These are phyloP conservation scores for Microbotryum saponariae DNA, from an alignment of 1,284 basidiomycete genomes.

Conservation along the genomic window DNA sequence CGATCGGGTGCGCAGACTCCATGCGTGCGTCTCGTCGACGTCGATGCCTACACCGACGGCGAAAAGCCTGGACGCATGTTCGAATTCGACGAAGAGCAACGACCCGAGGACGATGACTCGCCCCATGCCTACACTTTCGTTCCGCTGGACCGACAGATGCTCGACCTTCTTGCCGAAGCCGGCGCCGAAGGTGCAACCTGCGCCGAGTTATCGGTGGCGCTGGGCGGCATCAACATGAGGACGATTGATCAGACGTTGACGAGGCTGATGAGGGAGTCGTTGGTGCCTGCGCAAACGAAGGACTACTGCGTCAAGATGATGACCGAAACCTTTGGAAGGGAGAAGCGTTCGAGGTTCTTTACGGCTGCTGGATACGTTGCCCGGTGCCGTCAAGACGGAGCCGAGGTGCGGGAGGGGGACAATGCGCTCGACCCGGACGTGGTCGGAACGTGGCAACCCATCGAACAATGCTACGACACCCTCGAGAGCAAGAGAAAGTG, in stretches of 20 bases:
- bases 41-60: neutral
- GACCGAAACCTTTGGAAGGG: conserved; percentile 66
- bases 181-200: conserved; percentile 61
- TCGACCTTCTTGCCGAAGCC: conserved; percentile 58
- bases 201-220: conserved; percentile 55
- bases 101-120: conserved; percentile 9
- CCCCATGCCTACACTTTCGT: conserved; percentile 39
- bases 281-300: conserved; percentile 58
- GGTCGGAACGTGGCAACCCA: neutral
- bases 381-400: conserved; percentile 19
- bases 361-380: conserved; percentile 42
- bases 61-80: neutral
- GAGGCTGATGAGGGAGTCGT: conserved; percentile 53
- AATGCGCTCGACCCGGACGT: no score
- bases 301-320: conserved; percentile 60
- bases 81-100: conserved; percentile 2
- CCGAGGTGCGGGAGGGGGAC: neutral
- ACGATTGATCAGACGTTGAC: conserved; percentile 67
- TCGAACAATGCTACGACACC: conserved; percentile 1
- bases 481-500: neutral
- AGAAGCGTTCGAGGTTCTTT: conserved; percentile 70
- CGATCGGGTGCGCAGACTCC: no score
- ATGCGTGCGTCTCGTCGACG: neutral
- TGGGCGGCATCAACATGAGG: conserved; percentile 65
- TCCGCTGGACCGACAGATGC: conserved; percentile 65